Evolutionary conservation across 2,329 filamentous ascomycete species (phyloP), one percentile per base, ranked within the genome.

Genomic region (Acrocalymma vagum): DNA sequence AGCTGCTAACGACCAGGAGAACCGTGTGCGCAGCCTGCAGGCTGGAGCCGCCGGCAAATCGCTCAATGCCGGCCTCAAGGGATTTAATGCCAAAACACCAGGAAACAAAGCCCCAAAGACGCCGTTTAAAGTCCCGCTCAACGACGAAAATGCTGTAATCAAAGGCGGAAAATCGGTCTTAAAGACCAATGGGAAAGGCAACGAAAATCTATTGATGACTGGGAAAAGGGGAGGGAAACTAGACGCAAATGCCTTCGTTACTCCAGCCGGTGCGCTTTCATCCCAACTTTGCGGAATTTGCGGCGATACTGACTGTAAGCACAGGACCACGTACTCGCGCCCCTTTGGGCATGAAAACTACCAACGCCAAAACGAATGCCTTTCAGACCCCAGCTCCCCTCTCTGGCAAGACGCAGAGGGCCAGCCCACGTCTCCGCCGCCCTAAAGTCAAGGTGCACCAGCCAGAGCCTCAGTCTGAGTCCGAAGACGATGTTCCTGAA

Each of bases 311-410:
- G 13, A 43, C 47, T 20, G 20, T 31, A 34, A 37, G 32, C 38
- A 32, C 47, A 86, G 84, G 79, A 40, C 80, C 85, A 34, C 83
- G 84, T 44, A 85, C 78, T 45, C 85, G 93, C 60, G 91, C 92
- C 24, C 88, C 90, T 9, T 76, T 99, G 31, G 93, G 93, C 22
- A 87, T 90, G 78, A 99, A 99, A 72, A 97, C 93, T 1, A 97
- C 94, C 36, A 99, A 99, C 70, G 90, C 89, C 38, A 97, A 95
- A 76, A 81, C 86, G 45, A 83, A 78, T 63, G 79, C 78, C 33
- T 80, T 84, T 53, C 85, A 87, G 50, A 85, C 84, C 4, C 82
- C 82, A 6, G 85, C 81, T 20, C 85, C 81, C 21, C 86, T 85
- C 81, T 63, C 65, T 9, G 84, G 85, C 47, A 86, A 85, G 71